phyloP scores from a whole-genome alignment of 2,329 filamentous ascomycete genomes.

The Sclerotinia trifoliorum region DNA sequence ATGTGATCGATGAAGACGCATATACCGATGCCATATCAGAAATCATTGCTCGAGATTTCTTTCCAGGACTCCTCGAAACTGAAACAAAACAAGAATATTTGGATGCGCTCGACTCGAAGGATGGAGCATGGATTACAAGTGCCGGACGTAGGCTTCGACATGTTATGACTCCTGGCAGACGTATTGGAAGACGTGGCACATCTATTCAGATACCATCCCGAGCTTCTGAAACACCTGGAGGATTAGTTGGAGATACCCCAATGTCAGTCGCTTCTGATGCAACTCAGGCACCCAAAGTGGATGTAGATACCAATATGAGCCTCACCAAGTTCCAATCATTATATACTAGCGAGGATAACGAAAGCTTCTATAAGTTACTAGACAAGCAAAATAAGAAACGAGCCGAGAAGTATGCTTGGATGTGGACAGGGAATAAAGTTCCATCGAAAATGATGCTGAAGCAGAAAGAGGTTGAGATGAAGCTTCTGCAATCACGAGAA shows the following conservation, averaged over 20 bases:
- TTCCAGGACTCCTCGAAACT: slow-evolving; percentile 83
- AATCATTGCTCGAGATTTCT: slow-evolving; percentile 96
- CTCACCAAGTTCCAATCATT: slow-evolving; percentile 84
- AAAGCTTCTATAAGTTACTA: slow-evolving; percentile 88
- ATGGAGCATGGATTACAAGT: slow-evolving; percentile 81
- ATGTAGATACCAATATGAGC: slow-evolving; percentile 74
- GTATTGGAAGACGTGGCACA: slow-evolving; percentile 39
- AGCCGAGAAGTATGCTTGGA: slow-evolving; percentile 82
- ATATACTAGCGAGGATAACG: slow-evolving; percentile 97
- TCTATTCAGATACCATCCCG: slow-evolving; percentile 38
- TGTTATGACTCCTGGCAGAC: slow-evolving; percentile 76
- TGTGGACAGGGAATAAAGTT: slow-evolving; percentile 81
- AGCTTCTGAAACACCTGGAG: slow-evolving; percentile 58
- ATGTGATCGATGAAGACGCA: slow-evolving; percentile 87
- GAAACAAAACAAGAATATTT: slow-evolving; percentile 90
- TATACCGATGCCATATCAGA: slow-evolving; percentile 89
- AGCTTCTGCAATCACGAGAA: slow-evolving; percentile 46
- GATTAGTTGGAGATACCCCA: slow-evolving; percentile 73
- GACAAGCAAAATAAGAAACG: slow-evolving; percentile 87
- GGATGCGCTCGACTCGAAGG: slow-evolving; percentile 82
- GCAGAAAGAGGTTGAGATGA: slow-evolving; percentile 61
- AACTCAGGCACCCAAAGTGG: slow-evolving; percentile 43
- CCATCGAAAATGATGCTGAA: slow-evolving; percentile 74
- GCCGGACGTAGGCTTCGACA: slow-evolving; percentile 70
- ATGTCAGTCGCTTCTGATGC: slow-evolving; percentile 52